A percentile compares a stretch with the other conserved stretches of the same genome.
Conservation (phyloP, 257 asterid genomes). For the Solanum pennellii region DNA sequence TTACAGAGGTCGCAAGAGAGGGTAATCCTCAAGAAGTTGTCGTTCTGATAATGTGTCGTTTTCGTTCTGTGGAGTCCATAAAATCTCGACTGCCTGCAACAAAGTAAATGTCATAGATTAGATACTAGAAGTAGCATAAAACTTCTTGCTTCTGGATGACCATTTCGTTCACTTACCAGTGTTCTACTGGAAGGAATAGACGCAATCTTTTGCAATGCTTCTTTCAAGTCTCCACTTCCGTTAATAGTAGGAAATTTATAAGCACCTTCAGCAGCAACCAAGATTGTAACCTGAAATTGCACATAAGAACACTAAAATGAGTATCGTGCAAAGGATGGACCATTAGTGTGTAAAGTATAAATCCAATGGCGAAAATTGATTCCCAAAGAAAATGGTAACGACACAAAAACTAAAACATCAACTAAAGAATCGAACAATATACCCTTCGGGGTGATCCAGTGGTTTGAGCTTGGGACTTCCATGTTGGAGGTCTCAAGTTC, state of each 20-base stretch:
- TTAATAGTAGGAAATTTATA: constrained; percentile 68
- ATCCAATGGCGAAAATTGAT: background rate
- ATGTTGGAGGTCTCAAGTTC: no score
- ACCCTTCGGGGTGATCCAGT: no score
- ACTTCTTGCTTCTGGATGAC: background rate
- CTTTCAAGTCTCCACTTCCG: constrained; percentile 64
- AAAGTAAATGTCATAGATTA: background rate
- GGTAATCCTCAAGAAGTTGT: constrained; percentile 81
- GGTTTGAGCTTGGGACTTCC: no score
- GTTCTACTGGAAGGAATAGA: constrained; percentile 75
- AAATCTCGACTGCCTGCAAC: constrained; percentile 83
- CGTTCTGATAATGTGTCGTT: constrained; percentile 73
- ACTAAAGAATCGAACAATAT: background rate
- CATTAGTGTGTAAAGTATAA: background rate
- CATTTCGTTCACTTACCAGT: constrained; percentile 29
- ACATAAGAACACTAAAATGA: background rate
- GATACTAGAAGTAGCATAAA: background rate
- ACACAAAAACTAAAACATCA: background rate
- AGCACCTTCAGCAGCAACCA: constrained; percentile 89
- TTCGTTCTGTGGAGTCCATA: constrained; percentile 96
- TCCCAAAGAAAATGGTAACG: background rate
- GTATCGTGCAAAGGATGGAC: background rate
- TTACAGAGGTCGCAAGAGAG: constrained; percentile 68
- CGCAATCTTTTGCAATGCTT: constrained; percentile 79
- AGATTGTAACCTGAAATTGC: constrained; percentile 53